These are phyloP conservation scores for Penicillium canescens DNA, from an alignment of 495 filamentous ascomycete genomes.

Conservation along the genomic window DNA sequence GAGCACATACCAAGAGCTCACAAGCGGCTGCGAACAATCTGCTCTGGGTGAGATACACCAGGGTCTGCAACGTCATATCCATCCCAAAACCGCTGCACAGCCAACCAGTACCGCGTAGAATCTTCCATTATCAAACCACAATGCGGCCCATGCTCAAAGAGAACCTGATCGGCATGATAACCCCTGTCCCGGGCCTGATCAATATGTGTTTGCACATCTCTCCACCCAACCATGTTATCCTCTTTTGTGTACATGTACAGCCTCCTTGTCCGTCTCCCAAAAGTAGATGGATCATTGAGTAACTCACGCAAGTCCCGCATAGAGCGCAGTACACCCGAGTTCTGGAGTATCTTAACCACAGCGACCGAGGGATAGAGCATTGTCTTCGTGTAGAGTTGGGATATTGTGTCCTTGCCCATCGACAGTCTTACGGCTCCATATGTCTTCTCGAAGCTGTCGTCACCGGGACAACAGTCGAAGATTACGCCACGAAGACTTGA, in stretches of 20 bases:
- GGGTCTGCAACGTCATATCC: slow-evolving; percentile 7
- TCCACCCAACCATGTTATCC: slow-evolving; percentile 35
- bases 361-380: slow-evolving; percentile 26
- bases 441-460: slow-evolving; percentile 23
- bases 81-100: slow-evolving; percentile 23
- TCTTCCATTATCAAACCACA: slow-evolving; percentile 31
- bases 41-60: not conserved
- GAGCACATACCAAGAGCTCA: not conserved
- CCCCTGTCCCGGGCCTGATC: slow-evolving; percentile 28
- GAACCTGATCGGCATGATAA: slow-evolving; percentile 23
- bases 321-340: slow-evolving; percentile 18
- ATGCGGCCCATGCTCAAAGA: slow-evolving; percentile 33
- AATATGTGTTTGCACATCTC: slow-evolving; percentile 34
- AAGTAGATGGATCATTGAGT: slow-evolving; percentile 22
- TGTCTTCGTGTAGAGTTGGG: slow-evolving; percentile 15
- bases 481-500: slow-evolving; percentile 21
- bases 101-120: slow-evolving; percentile 24
- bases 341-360: slow-evolving; percentile 17
- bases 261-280: slow-evolving; percentile 20
- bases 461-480: slow-evolving; percentile 33
- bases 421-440: slow-evolving; percentile 25
- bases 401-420: slow-evolving; percentile 6
- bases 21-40: slow-evolving; percentile 2
- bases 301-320: slow-evolving; percentile 25
- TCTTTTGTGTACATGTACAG: slow-evolving; percentile 39